Base-by-base conservation (phyloP, 805 yeast genomes). In the Kuraishia piskuri region DNA sequence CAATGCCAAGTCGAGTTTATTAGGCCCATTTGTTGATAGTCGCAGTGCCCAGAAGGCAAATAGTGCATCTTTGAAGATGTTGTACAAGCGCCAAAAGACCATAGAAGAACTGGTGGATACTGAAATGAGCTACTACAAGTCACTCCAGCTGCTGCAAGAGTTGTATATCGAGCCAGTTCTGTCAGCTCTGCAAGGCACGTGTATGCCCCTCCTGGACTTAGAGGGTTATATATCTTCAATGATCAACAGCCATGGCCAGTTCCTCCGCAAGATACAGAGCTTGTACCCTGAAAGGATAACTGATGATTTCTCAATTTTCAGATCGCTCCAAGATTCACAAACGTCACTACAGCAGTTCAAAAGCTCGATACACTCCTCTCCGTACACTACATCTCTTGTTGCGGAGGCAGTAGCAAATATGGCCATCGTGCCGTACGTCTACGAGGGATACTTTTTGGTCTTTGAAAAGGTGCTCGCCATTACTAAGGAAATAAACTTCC, bases 61-160 rank as follows among this genome's bases (percentile, higher is more conserved):
- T 19, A 45, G 47, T 45, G 23, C 47, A 22, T 45, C 23, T 20
- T 12, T 45, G 31, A 47, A 23, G 19, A 22, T 3, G 6, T 17
- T 47, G 3, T 49, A 49, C 26, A 61, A 57, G 23, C 55, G 71
- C 46, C 61, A 57, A 22, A 68, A 64, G 49, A 54, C 68, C 1
- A 57, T 76, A n/a, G 73, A 76, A 53, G 87, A 82, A 59, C 60
- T 81, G 4, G 52, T 76, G 0, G 70, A 70, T 14, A 79, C 80
- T 12, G 87, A 82, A 58, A 70, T 67, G 23, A 66, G 65, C 1
- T 82, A 78, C 58, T 62, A 79, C n/a, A 66, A 68, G 48, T 74
- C 78, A 0, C 61, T 82, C 50, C 68, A 67, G 44, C 62, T 76
- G 56, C 63, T 81, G 20, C 65, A 69, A 6, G 71, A 68, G n/a